Base-by-base conservation (phyloP, 1,284 basidiomycete species). In the Crepidotus sp. region DNA sequence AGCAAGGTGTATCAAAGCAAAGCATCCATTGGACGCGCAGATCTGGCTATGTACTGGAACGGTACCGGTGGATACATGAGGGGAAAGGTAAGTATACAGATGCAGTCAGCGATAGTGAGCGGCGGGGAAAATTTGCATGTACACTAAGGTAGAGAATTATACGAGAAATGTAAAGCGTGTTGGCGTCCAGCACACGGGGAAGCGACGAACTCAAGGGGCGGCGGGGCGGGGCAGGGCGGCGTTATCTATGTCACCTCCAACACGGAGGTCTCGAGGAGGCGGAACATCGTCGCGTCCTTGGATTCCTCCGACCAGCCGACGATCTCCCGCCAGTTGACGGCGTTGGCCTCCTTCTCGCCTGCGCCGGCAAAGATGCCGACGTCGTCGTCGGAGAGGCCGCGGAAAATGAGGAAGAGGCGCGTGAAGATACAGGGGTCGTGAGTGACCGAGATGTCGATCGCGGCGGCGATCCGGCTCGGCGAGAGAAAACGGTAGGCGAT, bases 401-500 rank as follows among this genome's bases (percentile, higher is more conserved):
- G 78, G 65, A 79, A 88, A 61, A 89, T 84, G 43, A 89, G 71
- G 68, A 89, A 89, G 19, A 89, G 63, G 17, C 85, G 77, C n/a
- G 82, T 88, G 61, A 86, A 88, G 48, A 83, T 67, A 57, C 83
- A 86, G 19, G 80, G 76, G 42, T 86, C 82, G 11, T 74, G 70
- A 1, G 81, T 82, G n/a, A 88, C 77, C 1, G 78, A 77, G 51
- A 89, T 84, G 57, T 89, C 85, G 48, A 89, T 76, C n/a, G 85
- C 85, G 1, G 83, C 76, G 6, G 84, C 83, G 37, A 89, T 81
- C 52, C 76, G 80, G 48, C 70, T 68, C 3, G 84, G 86, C 7
- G 77, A 72, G 52, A 89, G 72, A 63, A 89, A 88, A n/a, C 85
- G 77, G 57, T 88, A 89, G 9, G 85, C 86, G 50, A 89, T 83